Conservation (phyloP, 129 eudicot species). For the Lactuca saligna region DNA sequence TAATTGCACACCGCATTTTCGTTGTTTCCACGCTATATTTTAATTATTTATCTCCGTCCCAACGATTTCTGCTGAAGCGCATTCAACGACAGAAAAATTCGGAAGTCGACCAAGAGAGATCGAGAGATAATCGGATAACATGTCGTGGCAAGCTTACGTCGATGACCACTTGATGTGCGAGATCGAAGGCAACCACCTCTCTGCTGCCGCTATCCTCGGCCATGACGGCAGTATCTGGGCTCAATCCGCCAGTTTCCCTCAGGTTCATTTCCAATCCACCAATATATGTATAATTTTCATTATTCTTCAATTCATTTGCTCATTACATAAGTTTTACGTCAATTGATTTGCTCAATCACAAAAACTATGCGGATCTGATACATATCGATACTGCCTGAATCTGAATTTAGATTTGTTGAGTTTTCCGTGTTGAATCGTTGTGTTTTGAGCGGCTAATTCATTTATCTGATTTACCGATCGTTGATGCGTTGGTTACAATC, state of each 20-base stretch:
- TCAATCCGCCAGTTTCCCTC: conserved; percentile 59
- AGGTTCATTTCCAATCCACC: conserved; percentile 30
- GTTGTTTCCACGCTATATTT: conserved; percentile 40
- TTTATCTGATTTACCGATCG: conserved; percentile 13
- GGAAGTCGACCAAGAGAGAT: neutral
- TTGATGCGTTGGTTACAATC: conserved; percentile 14
- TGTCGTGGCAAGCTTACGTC: conserved; percentile 84
- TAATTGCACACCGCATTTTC: conserved; percentile 26
- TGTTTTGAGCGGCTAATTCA: conserved; percentile 2
- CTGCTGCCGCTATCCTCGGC: conserved; percentile 68
- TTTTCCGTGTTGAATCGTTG: conserved; percentile 4
- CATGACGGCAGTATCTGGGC: conserved; percentile 73
- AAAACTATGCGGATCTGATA: conserved; percentile 27
- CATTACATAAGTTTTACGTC: neutral
- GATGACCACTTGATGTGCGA: conserved; percentile 83
- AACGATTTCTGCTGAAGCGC: conserved; percentile 6
- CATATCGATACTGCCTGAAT: neutral
- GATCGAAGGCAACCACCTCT: conserved; percentile 55
- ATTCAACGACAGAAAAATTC: conserved; percentile 15
- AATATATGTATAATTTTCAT: neutral
- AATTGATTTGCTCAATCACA: neutral
- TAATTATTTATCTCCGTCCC: neutral
- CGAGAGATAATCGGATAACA: conserved; percentile 26
- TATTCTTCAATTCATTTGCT: neutral
- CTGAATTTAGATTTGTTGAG: conserved; percentile 5